Percentiles rank a stretch among this genome's conserved stretches.
These are phyloP conservation scores for Chlorella sorokiniana DNA, from an alignment of 139 green algal species.

Conservation along the genomic window DNA sequence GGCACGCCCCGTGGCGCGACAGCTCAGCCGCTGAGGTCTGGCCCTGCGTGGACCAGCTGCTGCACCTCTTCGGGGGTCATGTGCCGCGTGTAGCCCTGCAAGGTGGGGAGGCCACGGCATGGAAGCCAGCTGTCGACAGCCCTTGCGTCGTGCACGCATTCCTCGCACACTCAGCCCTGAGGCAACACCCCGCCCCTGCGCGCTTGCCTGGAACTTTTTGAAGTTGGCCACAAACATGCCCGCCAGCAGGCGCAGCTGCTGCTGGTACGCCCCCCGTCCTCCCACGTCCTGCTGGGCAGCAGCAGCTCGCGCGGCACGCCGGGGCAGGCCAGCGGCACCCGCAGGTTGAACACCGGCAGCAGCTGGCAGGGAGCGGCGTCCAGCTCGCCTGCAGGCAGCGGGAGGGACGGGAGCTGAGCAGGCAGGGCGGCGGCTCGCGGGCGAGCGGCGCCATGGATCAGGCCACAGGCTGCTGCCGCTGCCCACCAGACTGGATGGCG, in stretches of 20 bases:
- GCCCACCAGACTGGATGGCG: conserved; percentile 86
- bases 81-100: conserved; percentile 4
- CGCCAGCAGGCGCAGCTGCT: conserved; percentile 61
- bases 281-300: conserved; percentile 62
- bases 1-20: no score
- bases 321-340: conserved; percentile 58
- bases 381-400: conserved; percentile 54
- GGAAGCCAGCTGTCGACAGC: no score
- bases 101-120: no score
- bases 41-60: background rate
- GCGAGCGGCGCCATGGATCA: background rate
- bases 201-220: conserved; percentile 10
- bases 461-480: background rate
- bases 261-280: conserved; percentile 62
- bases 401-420: background rate
- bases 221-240: conserved; percentile 53
- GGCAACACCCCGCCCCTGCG: no score
- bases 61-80: background rate
- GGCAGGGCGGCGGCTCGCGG: background rate
- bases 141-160: no score
- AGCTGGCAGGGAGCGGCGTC: conserved; percentile 49
- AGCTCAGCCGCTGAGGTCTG: background rate
- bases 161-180: no score
- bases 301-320: conserved; percentile 80
- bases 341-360: conserved; percentile 85